A percentile compares a stretch with the other conserved stretches of the same genome.
Evolutionary conservation across 345 rosid species (phyloP).

Genomic region (Heritiera littoralis): DNA sequence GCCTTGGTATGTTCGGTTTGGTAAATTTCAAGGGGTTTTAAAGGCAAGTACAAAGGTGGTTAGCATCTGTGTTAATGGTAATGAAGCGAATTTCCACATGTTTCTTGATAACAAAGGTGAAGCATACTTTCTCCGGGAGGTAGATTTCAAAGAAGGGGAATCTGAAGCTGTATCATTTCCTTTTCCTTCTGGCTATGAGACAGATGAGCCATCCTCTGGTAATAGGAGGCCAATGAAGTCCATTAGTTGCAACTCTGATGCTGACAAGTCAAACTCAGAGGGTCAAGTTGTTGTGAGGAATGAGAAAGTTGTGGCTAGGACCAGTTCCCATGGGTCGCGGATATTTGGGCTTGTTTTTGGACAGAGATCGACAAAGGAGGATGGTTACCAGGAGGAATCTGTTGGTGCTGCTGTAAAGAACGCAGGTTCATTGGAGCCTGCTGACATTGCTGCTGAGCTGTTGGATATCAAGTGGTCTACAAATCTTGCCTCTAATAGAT

Average conservation of each 20-base stretch:
- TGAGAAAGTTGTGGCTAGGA: constrained; percentile 45
- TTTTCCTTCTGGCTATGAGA: constrained; percentile 61
- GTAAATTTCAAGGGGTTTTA: constrained; percentile 96
- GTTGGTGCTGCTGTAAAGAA: constrained; percentile 37
- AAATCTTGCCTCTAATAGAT: constrained; percentile 48
- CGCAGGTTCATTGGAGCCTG: constrained; percentile 63
- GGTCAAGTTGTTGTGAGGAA: constrained; percentile 30
- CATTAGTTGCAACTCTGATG: constrained; percentile 49
- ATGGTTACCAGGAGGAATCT: constrained; percentile 32
- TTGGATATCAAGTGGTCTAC: constrained; percentile 92
- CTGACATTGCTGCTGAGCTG: constrained; percentile 83
- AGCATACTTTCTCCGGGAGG: constrained; percentile 77
- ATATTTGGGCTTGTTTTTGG: constrained; percentile 71
- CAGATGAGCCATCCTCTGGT: constrained; percentile 37
- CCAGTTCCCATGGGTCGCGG: constrained; percentile 46
- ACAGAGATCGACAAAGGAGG: constrained; percentile 48
- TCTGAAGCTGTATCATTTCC: constrained; percentile 44
- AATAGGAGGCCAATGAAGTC: constrained; percentile 46
- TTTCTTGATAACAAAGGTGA: constrained; percentile 82
- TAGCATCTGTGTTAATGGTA: constrained; percentile 61
- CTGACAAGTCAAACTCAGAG: constrained; percentile 23
- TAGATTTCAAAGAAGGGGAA: constrained; percentile 51
- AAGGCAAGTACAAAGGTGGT: constrained; percentile 69
- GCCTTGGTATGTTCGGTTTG: constrained; percentile 94
- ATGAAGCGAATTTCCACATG: constrained; percentile 73